Base-by-base conservation (phyloP, 2,329 filamentous ascomycete genomes). In the Cordyceps javanica region DNA sequence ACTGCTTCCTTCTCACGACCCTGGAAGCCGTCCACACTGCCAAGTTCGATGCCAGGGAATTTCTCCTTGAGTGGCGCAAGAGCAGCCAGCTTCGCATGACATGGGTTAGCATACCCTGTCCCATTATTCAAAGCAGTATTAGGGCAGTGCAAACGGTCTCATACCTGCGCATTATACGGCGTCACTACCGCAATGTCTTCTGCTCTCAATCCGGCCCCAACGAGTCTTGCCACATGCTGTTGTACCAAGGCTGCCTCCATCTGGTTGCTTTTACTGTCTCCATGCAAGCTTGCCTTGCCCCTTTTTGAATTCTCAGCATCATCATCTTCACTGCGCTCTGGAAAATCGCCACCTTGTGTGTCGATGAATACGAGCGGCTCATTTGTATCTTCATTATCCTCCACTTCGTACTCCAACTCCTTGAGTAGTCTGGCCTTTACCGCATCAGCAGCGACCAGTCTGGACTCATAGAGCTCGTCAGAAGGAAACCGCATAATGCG, bases 1-100 rank as follows among this genome's bases (percentile, higher is more conserved):
- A 99, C 87, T 2, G 90, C 94, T 72, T 99, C 94, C 73, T 99
- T 99, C 73, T 99, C 94, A 19, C 94, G 85, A 34, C 94, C 94
- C 72, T 99, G 94, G 70, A 99, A 99, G 2, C 93, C 94, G 71
- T 99, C 94, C 2, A 99, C 90, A 66, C 91, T 96, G 34, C 94
- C 94, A n/a, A 99, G 79, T 71, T 99, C 94, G 52, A 99, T 85
- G 13, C 88, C 91, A 0, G 89, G 88, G 65, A 88, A 96, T 39
- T 78, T 76, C 60, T 94, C 89, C 68, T 93, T 94, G 51, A 99
- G 80, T 62, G 88, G 79, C 38, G 91, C 86, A 53, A 97, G 77
- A 11, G 95, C 73, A 5, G 89, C 87, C 36, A 97, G 81, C 83
- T 95, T 55, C 54, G 52, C 34, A 36, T 13, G 21, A 11, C 30